Conservation (phyloP, 805 yeast genomes). For the Myxozyma melibiosi region DNA sequence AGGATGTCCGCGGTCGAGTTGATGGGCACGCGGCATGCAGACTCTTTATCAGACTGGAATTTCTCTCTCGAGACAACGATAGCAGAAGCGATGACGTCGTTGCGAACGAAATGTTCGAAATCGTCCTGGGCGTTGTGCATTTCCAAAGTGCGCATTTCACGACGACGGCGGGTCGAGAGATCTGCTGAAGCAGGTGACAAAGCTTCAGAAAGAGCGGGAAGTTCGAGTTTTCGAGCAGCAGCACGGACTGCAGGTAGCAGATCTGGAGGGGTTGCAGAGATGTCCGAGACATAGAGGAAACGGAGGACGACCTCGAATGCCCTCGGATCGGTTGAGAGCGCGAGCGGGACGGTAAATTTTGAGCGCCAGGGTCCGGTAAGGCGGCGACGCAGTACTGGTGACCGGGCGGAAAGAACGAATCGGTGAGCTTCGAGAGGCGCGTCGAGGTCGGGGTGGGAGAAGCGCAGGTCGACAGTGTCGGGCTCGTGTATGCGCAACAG, state of each 20-base stretch:
- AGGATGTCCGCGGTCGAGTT: constrained; percentile 29
- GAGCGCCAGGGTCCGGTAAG: constrained; percentile 38
- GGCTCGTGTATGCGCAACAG: constrained; percentile 40
- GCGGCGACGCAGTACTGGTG: constrained; percentile 40
- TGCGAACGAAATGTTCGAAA: constrained; percentile 38
- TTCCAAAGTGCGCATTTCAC: constrained; percentile 43
- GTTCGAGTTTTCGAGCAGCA: constrained; percentile 42
- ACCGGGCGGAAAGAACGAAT: constrained; percentile 38
- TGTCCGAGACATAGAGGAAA: constrained; percentile 46
- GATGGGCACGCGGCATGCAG: constrained; percentile 21
- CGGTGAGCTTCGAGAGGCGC: constrained; percentile 34
- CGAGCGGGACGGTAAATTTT: constrained; percentile 33
- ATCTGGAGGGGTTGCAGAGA: constrained; percentile 41
- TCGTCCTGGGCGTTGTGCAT: constrained; percentile 39
- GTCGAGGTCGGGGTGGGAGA: background rate
- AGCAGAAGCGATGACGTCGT: constrained; percentile 35
- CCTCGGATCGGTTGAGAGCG: constrained; percentile 35
- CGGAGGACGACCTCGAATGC: constrained; percentile 40
- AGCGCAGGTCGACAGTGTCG: constrained; percentile 37
- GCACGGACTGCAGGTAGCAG: constrained; percentile 35
- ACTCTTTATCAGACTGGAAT: background rate
- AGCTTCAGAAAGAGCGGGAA: constrained; percentile 46
- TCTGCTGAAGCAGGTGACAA: constrained; percentile 41
- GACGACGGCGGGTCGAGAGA: constrained; percentile 39
- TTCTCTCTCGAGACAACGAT: background rate